Conservation (phyloP, 257 asterid species). For the Oldenlandia corymbosa region DNA sequence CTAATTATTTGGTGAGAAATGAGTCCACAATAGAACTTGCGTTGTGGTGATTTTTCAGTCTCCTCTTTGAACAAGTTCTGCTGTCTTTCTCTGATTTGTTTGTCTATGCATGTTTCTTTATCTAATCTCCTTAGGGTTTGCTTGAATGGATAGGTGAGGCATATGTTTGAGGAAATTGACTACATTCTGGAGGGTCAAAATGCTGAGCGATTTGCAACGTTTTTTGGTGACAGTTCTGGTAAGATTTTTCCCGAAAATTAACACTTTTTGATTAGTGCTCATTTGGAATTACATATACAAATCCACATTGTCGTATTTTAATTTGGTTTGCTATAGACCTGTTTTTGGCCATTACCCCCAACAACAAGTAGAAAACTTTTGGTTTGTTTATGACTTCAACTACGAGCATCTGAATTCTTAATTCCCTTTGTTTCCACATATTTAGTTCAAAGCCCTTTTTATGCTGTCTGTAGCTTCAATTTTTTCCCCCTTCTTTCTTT, state of each 20-base stretch:
- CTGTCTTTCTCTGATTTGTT: constrained; percentile 13
- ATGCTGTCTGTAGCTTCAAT: neutral
- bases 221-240: constrained; percentile 59
- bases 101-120: constrained; percentile 14
- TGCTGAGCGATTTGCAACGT: constrained; percentile 89
- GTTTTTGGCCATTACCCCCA: neutral
- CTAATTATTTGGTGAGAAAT: too few relatives aligned
- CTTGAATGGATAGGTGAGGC: constrained; percentile 75
- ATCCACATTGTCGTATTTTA: too few relatives aligned
- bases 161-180: constrained; percentile 97
- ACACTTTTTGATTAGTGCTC: neutral
- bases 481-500: too few relatives aligned
- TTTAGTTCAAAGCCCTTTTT: neutral
- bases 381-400: too few relatives aligned
- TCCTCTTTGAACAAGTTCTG: neutral
- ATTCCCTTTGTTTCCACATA: neutral
- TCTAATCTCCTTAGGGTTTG: constrained; percentile 22
- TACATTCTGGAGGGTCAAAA: constrained; percentile 91
- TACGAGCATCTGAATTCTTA: neutral
- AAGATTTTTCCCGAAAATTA: constrained; percentile 25
- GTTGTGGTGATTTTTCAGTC: neutral
- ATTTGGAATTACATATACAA: too few relatives aligned
- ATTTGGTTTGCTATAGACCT: neutral
- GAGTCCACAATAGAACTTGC: too few relatives aligned
- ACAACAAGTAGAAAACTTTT: too few relatives aligned